Evolutionary conservation across 140 eudicot genomes (phyloP), one percentile per base, ranked within the genome.

Genomic region (Anethum foeniculum): DNA sequence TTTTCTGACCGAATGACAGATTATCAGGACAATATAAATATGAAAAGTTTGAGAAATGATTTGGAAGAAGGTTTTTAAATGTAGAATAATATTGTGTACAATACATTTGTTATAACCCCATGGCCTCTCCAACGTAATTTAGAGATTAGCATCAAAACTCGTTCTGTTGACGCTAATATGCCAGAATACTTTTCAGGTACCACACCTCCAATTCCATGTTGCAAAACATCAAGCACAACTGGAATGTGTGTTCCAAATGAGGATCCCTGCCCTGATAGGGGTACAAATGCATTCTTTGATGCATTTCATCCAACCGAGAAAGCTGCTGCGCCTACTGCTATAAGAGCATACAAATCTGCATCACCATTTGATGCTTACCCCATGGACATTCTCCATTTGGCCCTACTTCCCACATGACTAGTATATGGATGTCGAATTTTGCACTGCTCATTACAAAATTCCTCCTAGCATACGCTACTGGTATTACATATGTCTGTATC

Each of bases 301-400:
- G 77, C 48, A 72, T 72, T 72, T 72, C 77, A 72, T 72, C 77
- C 77, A 12, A 38, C 32, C 6, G 77, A 72, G 77, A 72, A 72
- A 72, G 13, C 77, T 19, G 12, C 21, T 38, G 13, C 14, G 3
- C 18, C 77, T 38, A 21, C 15, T 19, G 51, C 32, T 23, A 39
- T 39, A 12, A 72, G 51, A 72, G 77, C 49, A 19, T 72, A 72
- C 77, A 72, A 9, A 72, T 27, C 77, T 72, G 28, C 25, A 72
- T 7, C 30, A 11, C 52, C 77, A 3, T 7, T 39, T 30, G 77
- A 72, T 72, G 77, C 19, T 39, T 72, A 72, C 32, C 77, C 77
- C 52, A 72, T 72, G 77, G 77, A 72, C 52, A 72, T 72, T 72
- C 19, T 34, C 8, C 77, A 39, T 41, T 41, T 72, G 28, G 2